Base-by-base conservation (phyloP, 192 early-diverging fungal genomes). In the Mortierella antarctica region DNA sequence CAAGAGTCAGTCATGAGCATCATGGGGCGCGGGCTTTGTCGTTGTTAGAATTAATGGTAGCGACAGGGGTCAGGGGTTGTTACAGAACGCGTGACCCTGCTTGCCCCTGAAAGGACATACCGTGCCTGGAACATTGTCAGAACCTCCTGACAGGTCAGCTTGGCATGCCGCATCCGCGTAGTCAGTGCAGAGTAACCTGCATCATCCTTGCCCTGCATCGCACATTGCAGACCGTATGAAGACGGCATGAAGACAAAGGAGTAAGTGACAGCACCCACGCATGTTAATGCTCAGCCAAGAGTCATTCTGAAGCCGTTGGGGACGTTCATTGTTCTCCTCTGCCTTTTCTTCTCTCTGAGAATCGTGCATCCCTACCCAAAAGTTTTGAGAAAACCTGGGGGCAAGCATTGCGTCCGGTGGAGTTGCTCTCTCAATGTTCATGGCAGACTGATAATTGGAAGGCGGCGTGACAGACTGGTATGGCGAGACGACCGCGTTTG, bases 101-200 rank as follows among this genome's bases (percentile, higher is more conserved):
- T 42, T 57, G 8, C 31, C 31, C 31, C 31, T 31, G 31, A 23
- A 20, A 45, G 45, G 47, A 62, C 50, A 13, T 77, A 90, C 88
- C 87, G 73, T 13, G 83, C 71, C 65, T 84, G 75, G 45, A 91
- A 88, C 78, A 94, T 85, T 17, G 82, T 69, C 64, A 90, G 80
- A 7, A 94, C 80, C 70, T 94, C 93, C 49, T 86, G 83, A 70
- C 89, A 90, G 2, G 93, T 93, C 55, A 88, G 84, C 61, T 93
- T 93, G 39, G 91, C 87, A 71, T 84, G 89, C 67, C 88, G 88
- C 75, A 94, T 87, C 61, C 90, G 88, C 57, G 88, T 83, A 62
- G 87, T 89, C 14, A 94, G 76, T 11, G 86, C 88, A 21, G 89
- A 88, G 63, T 90, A 90, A 21, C 93, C 92, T 5, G 88, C 88